Conservation (phyloP, 2,329 filamentous ascomycete species). For the Neonectria coccinea region DNA sequence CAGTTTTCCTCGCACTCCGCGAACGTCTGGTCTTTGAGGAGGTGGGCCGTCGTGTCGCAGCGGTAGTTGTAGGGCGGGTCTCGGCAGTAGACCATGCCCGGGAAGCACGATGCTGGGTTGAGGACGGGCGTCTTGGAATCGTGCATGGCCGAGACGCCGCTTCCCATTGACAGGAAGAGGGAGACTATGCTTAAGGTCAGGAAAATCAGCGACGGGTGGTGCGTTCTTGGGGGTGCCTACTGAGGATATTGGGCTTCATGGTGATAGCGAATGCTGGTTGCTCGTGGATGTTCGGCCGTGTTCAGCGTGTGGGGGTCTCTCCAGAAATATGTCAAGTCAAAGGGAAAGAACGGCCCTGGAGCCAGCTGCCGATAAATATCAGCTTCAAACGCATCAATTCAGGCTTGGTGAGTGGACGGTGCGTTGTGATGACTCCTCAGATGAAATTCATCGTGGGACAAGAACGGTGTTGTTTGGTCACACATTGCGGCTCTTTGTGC, state of each 20-base stretch:
- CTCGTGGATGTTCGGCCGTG: neutral
- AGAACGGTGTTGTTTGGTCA: neutral
- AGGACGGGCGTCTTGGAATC: neutral
- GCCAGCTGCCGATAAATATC: neutral
- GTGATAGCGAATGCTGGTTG: neutral
- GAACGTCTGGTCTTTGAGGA: neutral
- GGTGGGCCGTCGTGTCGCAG: neutral
- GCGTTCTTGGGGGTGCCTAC: neutral
- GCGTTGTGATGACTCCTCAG: neutral
- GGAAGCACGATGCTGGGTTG: neutral
- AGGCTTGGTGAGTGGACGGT: neutral
- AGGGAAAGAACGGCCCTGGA: neutral
- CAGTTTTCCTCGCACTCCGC: neutral
- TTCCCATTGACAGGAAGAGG: neutral
- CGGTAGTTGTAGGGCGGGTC: conserved; percentile 3
- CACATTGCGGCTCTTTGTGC: neutral
- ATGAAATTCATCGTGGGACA: neutral
- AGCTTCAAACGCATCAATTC: neutral
- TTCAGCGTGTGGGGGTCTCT: neutral
- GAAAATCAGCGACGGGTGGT: neutral
- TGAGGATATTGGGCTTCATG: neutral
- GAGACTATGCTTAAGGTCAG: neutral
- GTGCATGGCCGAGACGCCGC: neutral
- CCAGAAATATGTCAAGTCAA: neutral
- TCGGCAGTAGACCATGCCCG: conserved; percentile 1